phyloP scores from a whole-genome alignment of 2,329 filamentous ascomycete genomes.

The Aureobasidium musti region DNA sequence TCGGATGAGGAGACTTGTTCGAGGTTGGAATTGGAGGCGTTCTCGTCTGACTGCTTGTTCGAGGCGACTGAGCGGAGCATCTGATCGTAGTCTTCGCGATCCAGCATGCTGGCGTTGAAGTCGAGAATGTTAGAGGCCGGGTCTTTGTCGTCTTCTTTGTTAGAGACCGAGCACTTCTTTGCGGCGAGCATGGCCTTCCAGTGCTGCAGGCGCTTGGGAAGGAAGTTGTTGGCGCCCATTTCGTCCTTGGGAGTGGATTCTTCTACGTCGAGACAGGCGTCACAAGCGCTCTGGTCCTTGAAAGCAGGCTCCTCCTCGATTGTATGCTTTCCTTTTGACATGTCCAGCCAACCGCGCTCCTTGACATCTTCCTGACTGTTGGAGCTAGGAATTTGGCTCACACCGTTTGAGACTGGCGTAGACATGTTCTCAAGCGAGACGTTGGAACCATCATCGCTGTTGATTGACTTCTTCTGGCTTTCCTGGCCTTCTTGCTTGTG shows the following conservation, averaged over 20 bases:
- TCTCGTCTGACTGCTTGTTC: too few species aligned
- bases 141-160: background rate
- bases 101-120: conserved; percentile 1
- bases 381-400: background rate
- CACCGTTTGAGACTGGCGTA: background rate
- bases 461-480: too few species aligned
- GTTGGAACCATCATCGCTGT: background rate
- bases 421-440: background rate
- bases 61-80: background rate
- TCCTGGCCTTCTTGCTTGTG: background rate
- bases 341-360: background rate
- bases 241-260: too few species aligned
- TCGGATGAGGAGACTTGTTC: background rate
- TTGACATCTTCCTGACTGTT: background rate
- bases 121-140: background rate
- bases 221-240: background rate
- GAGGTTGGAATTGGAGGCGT: background rate
- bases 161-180: background rate
- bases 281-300: background rate
- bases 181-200: background rate
- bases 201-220: background rate
- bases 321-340: background rate
- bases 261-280: too few species aligned
- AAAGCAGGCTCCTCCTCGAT: background rate
- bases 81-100: background rate